phyloP scores from a whole-genome alignment of 164 flowering plant species.

The Tetrastigma voinierianum region DNA sequence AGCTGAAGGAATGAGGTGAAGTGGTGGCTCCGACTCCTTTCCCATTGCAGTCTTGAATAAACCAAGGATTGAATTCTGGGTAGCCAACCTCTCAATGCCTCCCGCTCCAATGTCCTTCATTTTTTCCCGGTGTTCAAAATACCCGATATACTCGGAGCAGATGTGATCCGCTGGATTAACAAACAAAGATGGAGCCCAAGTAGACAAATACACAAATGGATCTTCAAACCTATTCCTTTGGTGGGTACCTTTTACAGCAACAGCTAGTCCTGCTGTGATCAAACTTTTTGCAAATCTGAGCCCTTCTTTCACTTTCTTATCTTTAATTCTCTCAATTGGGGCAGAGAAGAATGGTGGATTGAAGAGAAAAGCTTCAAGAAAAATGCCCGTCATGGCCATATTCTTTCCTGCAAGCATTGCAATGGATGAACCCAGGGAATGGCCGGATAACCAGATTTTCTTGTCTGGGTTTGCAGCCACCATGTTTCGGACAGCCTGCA shows the following conservation, averaged over 20 bases:
- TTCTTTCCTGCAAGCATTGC: slow-evolving; percentile 86
- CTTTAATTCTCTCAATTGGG: slow-evolving; percentile 72
- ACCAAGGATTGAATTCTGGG: slow-evolving; percentile 53
- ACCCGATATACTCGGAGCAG: slow-evolving; percentile 70
- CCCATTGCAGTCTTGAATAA: slow-evolving; percentile 52
- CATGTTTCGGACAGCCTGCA: slow-evolving; percentile 57
- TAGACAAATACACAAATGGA: slow-evolving; percentile 40
- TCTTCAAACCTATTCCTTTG: slow-evolving; percentile 26
- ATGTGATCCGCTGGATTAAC: slow-evolving; percentile 65
- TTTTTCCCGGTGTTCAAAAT: slow-evolving; percentile 63
- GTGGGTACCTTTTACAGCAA: slow-evolving; percentile 36
- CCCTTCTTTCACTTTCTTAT: slow-evolving; percentile 57
- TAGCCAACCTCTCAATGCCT: slow-evolving; percentile 51
- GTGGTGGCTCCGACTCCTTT: slow-evolving; percentile 48
- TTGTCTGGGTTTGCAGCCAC: slow-evolving; percentile 48
- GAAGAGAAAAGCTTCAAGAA: slow-evolving; percentile 68
- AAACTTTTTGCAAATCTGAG: slow-evolving; percentile 67
- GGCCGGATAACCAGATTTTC: slow-evolving; percentile 83
- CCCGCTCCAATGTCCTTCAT: slow-evolving; percentile 76
- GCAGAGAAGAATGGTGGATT: slow-evolving; percentile 73
- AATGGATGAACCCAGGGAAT: slow-evolving; percentile 87
- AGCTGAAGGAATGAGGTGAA: slow-evolving; percentile 75
- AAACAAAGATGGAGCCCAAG: slow-evolving; percentile 63
- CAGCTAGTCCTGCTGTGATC: slow-evolving; percentile 69
- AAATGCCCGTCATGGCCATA: slow-evolving; percentile 65